Evolutionary conservation across 179 eudicot genomes (phyloP).

Genomic region (Gypsophila paniculata): DNA sequence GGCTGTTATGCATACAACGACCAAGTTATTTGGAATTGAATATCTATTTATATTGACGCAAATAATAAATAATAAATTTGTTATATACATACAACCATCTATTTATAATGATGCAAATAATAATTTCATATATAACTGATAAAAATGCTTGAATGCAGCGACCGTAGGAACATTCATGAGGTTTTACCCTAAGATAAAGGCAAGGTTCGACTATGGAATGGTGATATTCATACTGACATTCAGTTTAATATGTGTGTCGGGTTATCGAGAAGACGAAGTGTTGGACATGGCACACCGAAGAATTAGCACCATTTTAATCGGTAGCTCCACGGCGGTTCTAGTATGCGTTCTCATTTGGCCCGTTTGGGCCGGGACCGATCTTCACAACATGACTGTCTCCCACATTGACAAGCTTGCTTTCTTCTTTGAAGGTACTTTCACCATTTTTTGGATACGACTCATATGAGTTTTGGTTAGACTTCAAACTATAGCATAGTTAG

Average conservation of each 20-base stretch:
- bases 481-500: too few species aligned
- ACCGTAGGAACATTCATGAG: slow-evolving; percentile 46
- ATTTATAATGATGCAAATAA: too few species aligned
- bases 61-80: too few species aligned
- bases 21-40: too few species aligned
- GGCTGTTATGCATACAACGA: too few species aligned
- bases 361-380: slow-evolving; percentile 81
- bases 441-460: neutral
- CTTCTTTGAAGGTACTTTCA: slow-evolving; percentile 54
- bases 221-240: slow-evolving; percentile 73
- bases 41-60: too few species aligned
- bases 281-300: slow-evolving; percentile 51
- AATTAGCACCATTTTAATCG: slow-evolving; percentile 50
- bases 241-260: slow-evolving; percentile 65
- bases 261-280: slow-evolving; percentile 50
- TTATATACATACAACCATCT: too few species aligned
- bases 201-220: slow-evolving; percentile 65
- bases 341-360: slow-evolving; percentile 51
- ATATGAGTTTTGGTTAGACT: neutral
- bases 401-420: slow-evolving; percentile 47
- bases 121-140: too few species aligned
- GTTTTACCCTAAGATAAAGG: slow-evolving; percentile 57
- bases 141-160: slow-evolving; percentile 36
- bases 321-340: slow-evolving; percentile 46
- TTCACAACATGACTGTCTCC: slow-evolving; percentile 38